Evolutionary conservation across 306 rosid species (phyloP), one percentile per base, ranked within the genome.

Genomic region (Dicorynia guianensis): DNA sequence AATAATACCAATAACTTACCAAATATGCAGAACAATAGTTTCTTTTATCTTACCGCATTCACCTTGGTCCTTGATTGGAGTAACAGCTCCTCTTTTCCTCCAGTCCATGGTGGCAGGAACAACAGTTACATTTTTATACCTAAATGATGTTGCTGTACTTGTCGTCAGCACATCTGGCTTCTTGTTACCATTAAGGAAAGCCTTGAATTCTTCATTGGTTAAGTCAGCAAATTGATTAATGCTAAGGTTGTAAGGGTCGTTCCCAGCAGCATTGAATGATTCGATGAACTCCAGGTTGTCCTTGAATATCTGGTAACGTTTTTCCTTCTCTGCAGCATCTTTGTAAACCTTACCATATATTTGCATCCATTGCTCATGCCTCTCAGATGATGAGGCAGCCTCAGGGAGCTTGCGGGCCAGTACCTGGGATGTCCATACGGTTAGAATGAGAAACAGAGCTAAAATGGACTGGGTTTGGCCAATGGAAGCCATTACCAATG

Each of bases 71-170:
- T 76, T 84, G 70, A 80, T 46, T n/a, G 74, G 75, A 30, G 86
- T 81, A 36, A 84, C 81, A 13, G 73, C 83, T 63, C 88, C 76
- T 59, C 60, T 30, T n/a, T 69, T 33, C 42, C 85, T 74, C 85
- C 85, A 74, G 18, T 84, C 83, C 58, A 84, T 7, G 34, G 17
- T 8, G 13, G 42, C 1, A n/a, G 79, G 85, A 43, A 63, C 19
- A 2, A 25, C 14, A 56, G 53, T 83, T 11, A 80, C 39, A 50
- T 25, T 80, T 10, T 75, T 69, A 61, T 80, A 74, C 11, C 30
- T 65, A 9, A 83, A 86, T 0, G 69, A 11, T 30, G 53, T 5
- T 2, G 14, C 60, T 35, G 34, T 17, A 4, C 40, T 5, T 6
- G 48, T 20, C 58, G 0, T 19, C 62, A 25, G n/a, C 3, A 15